Base-by-base conservation (phyloP, 1,139 yeast species). In the Blastobotrys ciferrii region DNA sequence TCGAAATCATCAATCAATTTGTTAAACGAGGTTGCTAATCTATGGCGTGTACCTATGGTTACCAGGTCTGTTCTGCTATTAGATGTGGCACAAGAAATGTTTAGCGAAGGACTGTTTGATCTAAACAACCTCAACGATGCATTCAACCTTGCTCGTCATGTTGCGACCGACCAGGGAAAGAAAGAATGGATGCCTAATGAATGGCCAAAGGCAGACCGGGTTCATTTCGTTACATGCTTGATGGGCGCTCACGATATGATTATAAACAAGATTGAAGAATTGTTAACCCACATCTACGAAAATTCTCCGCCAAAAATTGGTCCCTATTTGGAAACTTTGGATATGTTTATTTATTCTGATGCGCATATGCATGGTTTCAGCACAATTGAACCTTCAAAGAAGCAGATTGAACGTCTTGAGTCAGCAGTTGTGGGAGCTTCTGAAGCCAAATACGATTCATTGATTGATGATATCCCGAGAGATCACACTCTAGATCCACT, bases 51-150 rank as follows among this genome's bases (percentile, higher is more conserved):
- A 4, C 78, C 77, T 50, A 64, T 65, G 6, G 70, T 81, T 0
- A 73, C 89, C 0, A 67, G 77, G 49, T 78, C 82, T 0, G 73
- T 77, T 0, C 61, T 81, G 2, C 56, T 81, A 3, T 77, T 76
- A 46, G 75, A 82, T 2, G 84, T 66, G 3, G 61, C 63, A 1
- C 59, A 56, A 30, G 63, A 59, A 12, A 54, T 61, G 49, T 65
- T 58, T 41, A 76, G 81, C 66, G 87, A 84, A 69, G 89, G 87
- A 65, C 75, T 78, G 70, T 85, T 86, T 77, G 88, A 83, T 69
- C 69, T 87, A 70, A 91, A 84, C 71, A 52, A 57, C 15, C 39
- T 61, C 33, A 47, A 56, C 15, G 59, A 60, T 58, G 76, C 67
- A 52, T 75, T 40, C 68, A 68, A 51, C 58, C 72, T 47, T 67